Conservation (phyloP, 495 filamentous ascomycete species). For the Penicillium canescens region DNA sequence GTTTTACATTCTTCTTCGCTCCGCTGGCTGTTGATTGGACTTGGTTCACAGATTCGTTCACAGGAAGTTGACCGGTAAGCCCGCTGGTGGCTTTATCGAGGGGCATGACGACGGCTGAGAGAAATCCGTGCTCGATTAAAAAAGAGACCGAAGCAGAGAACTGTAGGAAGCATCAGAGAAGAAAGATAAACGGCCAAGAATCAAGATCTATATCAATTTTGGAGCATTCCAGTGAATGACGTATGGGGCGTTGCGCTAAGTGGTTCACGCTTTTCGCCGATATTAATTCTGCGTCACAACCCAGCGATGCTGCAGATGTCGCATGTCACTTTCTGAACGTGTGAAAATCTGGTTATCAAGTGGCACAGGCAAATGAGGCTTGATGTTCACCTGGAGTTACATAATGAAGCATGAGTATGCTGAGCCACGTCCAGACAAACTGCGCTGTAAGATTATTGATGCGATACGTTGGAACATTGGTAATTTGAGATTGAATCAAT, state of each 20-base stretch:
- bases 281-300: conserved; percentile 9
- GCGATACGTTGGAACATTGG: no score
- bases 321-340: no score
- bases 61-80: conserved; percentile 20
- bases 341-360: neutral
- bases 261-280: conserved; percentile 1
- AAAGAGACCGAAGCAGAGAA: neutral
- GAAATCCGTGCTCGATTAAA: no score
- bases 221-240: neutral
- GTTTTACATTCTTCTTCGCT: conserved; percentile 16
- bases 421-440: no score
- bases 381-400: no score
- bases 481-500: neutral
- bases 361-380: no score
- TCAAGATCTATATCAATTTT: neutral
- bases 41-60: conserved; percentile 22
- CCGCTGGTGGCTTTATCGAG: conserved; percentile 29
- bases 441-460: no score
- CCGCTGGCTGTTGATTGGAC: conserved; percentile 15
- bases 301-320: no score
- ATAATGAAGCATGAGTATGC: no score
- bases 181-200: neutral
- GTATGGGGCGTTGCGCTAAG: conserved; percentile 7
- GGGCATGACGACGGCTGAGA: conserved; percentile 21
- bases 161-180: neutral